Conservation (phyloP, 2,329 filamentous ascomycete genomes). For the Furcasterigmium sp. region DNA sequence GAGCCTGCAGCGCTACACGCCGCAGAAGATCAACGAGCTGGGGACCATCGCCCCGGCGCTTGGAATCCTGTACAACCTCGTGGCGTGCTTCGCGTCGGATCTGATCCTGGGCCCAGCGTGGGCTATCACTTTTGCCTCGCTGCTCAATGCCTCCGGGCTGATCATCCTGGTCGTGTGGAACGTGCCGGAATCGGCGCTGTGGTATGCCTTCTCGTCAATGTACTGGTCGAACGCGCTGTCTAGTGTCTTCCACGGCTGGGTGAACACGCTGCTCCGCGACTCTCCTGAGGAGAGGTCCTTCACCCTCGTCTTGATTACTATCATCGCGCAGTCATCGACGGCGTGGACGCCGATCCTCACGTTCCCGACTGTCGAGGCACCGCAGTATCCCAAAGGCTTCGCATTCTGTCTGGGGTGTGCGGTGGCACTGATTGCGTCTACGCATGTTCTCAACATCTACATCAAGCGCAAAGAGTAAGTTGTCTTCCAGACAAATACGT, state of each 20-base stretch:
- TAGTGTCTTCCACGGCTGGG: slow-evolving; percentile 50
- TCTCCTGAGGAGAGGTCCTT: slow-evolving; percentile 42
- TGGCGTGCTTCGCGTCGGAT: slow-evolving; percentile 50
- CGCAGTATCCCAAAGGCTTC: slow-evolving; percentile 36
- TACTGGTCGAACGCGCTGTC: slow-evolving; percentile 47
- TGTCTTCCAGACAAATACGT: too few species aligned
- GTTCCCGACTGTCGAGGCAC: slow-evolving; percentile 39
- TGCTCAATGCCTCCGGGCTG: slow-evolving; percentile 46
- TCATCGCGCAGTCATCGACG: slow-evolving; percentile 47
- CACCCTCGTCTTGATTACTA: slow-evolving; percentile 45
- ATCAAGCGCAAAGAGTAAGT: slow-evolving; percentile 17
- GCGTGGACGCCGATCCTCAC: slow-evolving; percentile 50
- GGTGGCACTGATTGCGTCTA: slow-evolving; percentile 20
- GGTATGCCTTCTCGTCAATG: slow-evolving; percentile 46
- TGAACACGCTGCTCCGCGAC: slow-evolving; percentile 42
- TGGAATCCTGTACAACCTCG: slow-evolving; percentile 50
- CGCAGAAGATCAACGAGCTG: slow-evolving; percentile 42
- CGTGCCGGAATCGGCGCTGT: slow-evolving; percentile 47
- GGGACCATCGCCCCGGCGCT: slow-evolving; percentile 46
- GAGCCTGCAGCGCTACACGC: slow-evolving; percentile 41
- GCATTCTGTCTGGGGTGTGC: slow-evolving; percentile 28
- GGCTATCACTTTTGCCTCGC: slow-evolving; percentile 46
- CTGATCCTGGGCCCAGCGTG: slow-evolving; percentile 45
- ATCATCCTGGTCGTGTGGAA: slow-evolving; percentile 51
- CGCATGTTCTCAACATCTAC: slow-evolving; percentile 16